phyloP scores from a whole-genome alignment of 1,284 basidiomycete genomes.

The Rhizoctonia solani region DNA sequence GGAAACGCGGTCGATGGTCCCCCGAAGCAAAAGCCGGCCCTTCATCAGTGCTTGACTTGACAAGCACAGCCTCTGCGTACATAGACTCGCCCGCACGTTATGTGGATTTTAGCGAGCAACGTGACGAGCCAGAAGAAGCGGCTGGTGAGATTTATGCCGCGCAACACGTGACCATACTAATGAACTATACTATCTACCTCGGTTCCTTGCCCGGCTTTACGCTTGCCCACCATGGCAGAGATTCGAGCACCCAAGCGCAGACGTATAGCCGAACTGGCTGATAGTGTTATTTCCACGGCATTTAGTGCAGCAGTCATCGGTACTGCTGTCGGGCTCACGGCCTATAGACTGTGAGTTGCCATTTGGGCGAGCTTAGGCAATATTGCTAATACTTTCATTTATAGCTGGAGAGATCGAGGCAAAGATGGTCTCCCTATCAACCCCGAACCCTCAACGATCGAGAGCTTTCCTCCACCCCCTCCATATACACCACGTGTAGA shows the following conservation, averaged over 20 bases:
- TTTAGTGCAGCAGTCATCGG: slow-evolving; percentile 79
- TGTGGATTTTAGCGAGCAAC: not conserved
- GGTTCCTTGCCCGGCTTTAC: slow-evolving; percentile 13
- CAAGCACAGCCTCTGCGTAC: slow-evolving; percentile 16
- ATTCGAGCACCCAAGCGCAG: slow-evolving; percentile 55
- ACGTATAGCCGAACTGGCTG: slow-evolving; percentile 65
- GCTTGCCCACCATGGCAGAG: slow-evolving; percentile 21
- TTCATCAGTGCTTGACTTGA: slow-evolving; percentile 5
- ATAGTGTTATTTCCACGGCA: slow-evolving; percentile 76
- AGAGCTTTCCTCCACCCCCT: slow-evolving; percentile 19
- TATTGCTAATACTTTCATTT: slow-evolving; percentile 5
- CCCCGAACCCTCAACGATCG: slow-evolving; percentile 34
- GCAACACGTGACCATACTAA: too few species aligned
- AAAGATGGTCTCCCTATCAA: slow-evolving; percentile 43
- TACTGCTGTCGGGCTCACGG: slow-evolving; percentile 78
- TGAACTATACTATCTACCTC: not conserved
- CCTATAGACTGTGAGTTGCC: slow-evolving; percentile 72
- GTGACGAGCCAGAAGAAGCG: not conserved
- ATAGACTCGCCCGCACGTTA: slow-evolving; percentile 16
- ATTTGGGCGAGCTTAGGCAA: too few species aligned
- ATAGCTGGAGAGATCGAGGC: slow-evolving; percentile 38
- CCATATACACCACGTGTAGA: too few species aligned
- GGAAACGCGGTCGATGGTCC: slow-evolving; percentile 26
- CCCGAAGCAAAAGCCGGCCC: slow-evolving; percentile 9
- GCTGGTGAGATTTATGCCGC: not conserved